phyloP scores from a whole-genome alignment of 257 asterid genomes.

The Nicotiana undulata region DNA sequence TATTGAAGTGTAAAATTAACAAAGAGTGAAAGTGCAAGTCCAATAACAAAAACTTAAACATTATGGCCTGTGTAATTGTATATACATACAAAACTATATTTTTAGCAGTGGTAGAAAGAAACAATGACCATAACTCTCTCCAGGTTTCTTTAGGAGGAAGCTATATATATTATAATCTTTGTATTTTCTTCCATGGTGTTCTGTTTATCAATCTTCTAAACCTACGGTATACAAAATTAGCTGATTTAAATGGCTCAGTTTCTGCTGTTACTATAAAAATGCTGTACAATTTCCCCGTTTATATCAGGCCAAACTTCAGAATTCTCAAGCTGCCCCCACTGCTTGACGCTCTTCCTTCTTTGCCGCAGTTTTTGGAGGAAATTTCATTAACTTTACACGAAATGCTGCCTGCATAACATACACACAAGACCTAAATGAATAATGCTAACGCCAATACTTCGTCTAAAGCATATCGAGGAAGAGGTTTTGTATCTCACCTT shows the following conservation, averaged over 20 bases:
- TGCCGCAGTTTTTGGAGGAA: slow-evolving; percentile 22
- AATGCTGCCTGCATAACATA: slow-evolving; percentile 40
- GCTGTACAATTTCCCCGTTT: slow-evolving; percentile 33
- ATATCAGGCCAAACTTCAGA: background rate
- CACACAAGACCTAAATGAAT: background rate
- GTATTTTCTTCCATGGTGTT: background rate
- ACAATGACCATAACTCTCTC: background rate
- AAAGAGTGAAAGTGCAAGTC: too few relatives aligned
- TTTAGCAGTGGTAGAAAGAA: background rate
- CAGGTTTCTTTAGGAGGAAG: background rate
- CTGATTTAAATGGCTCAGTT: slow-evolving; percentile 23
- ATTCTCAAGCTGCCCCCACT: slow-evolving; percentile 36
- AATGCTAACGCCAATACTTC: background rate
- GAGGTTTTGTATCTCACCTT: slow-evolving; percentile 21
- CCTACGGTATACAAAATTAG: slow-evolving; percentile 23
- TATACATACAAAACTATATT: background rate
- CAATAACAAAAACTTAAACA: too few relatives aligned
- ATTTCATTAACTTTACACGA: slow-evolving; percentile 69
- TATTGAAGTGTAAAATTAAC: too few relatives aligned
- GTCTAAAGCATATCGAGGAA: background rate
- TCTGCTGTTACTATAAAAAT: slow-evolving; percentile 17
- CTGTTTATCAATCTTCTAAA: background rate
- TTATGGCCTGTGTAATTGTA: too few relatives aligned
- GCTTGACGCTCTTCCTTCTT: slow-evolving; percentile 23
- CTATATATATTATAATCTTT: background rate